These are phyloP conservation scores for Hysterangium stoloniferum DNA, from an alignment of 768 basidiomycete species.

Conservation along the genomic window DNA sequence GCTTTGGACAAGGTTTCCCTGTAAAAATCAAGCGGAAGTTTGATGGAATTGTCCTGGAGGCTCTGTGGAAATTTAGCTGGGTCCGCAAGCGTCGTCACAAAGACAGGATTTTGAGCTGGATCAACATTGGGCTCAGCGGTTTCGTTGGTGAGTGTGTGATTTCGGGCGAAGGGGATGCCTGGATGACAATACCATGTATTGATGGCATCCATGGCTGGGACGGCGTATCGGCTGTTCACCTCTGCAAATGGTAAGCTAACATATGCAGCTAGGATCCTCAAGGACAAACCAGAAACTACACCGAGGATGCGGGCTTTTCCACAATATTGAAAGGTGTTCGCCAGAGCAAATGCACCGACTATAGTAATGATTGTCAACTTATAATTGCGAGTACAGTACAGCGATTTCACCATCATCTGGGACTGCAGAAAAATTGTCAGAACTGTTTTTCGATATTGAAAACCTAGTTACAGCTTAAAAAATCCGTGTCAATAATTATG, in stretches of 20 bases:
- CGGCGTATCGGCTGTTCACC: not conserved
- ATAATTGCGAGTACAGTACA: too few relatives aligned
- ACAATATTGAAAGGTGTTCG: not conserved
- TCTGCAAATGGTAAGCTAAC: not conserved
- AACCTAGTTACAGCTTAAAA: constrained; percentile 3
- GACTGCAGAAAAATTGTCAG: not conserved
- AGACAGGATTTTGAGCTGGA: not conserved
- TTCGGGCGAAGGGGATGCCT: not conserved
- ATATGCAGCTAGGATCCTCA: not conserved
- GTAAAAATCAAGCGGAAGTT: constrained; percentile 1
- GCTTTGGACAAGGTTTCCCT: not conserved
- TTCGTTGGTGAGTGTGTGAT: not conserved
- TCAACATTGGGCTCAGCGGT: not conserved
- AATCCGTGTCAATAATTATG: constrained; percentile 7
- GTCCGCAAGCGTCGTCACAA: not conserved
- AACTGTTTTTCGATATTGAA: not conserved
- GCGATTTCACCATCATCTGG: not conserved
- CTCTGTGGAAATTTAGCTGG: not conserved
- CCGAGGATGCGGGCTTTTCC: constrained; percentile 1
- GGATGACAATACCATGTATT: constrained; percentile 4
- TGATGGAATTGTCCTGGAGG: not conserved
- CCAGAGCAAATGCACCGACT: constrained; percentile 1
- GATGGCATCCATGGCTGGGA: constrained; percentile 2
- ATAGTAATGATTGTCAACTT: not conserved
- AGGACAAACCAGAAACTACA: not conserved